Evolutionary conservation across 2,329 filamentous ascomycete species (phyloP).

Genomic region (Tolypocladium capitatum): DNA sequence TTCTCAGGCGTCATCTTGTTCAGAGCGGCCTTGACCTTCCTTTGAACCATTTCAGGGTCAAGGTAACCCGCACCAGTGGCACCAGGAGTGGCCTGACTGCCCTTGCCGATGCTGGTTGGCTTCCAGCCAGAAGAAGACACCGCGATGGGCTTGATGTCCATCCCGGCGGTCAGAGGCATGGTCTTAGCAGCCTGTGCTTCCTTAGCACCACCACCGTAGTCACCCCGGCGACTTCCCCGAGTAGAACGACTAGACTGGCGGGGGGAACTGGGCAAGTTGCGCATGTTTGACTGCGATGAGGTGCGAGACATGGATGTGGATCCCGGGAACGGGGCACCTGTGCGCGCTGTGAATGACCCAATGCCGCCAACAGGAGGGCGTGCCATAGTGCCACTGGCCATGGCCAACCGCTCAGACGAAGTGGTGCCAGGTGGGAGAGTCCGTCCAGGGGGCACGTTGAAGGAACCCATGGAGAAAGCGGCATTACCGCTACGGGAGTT

Average conservation of each 20-base stretch:
- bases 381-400: slow-evolving; percentile 40
- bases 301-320: slow-evolving; percentile 52
- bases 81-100: slow-evolving; percentile 15
- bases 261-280: slow-evolving; percentile 57
- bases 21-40: slow-evolving; percentile 94
- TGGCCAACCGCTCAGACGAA: slow-evolving; percentile 61
- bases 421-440: slow-evolving; percentile 64
- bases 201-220: slow-evolving; percentile 29
- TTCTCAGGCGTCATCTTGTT: slow-evolving; percentile 99
- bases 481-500: slow-evolving; percentile 38
- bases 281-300: slow-evolving; percentile 44
- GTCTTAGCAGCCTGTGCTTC: slow-evolving; percentile 65
- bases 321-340: slow-evolving; percentile 48
- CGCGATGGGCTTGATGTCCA: slow-evolving; percentile 69
- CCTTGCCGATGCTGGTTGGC: slow-evolving; percentile 53
- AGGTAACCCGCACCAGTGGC: slow-evolving; percentile 42
- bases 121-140: slow-evolving; percentile 76
- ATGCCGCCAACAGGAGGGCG: slow-evolving; percentile 29
- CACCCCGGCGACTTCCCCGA: slow-evolving; percentile 52
- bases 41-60: slow-evolving; percentile 86
- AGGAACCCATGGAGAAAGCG: slow-evolving; percentile 56
- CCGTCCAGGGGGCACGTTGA: slow-evolving; percentile 37
- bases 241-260: slow-evolving; percentile 51
- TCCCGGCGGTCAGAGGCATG: slow-evolving; percentile 81
- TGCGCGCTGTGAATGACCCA: slow-evolving; percentile 24